A percentile compares a stretch with the other conserved stretches of the same genome.
These are phyloP conservation scores for Pneumocystis carinii DNA, from an alignment of 1,139 yeast species.

Conservation along the genomic window DNA sequence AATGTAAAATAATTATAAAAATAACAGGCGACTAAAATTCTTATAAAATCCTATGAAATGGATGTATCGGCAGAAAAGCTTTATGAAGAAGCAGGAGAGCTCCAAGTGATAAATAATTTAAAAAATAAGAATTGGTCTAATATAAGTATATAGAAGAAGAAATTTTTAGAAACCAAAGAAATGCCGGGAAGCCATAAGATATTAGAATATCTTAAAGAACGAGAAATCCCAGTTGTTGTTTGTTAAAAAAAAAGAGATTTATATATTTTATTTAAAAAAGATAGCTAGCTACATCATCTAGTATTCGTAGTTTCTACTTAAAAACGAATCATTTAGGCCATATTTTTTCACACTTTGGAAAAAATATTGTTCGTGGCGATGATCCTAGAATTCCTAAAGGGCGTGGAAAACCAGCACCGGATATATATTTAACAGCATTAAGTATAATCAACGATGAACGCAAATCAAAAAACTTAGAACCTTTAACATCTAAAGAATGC, in stretches of 20 bases:
- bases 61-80: conserved; percentile 54
- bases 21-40: conserved; percentile 36
- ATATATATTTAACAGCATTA: conserved; percentile 76
- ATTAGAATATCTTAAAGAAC: conserved; percentile 35
- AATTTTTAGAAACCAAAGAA: conserved; percentile 51
- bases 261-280: neutral
- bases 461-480: conserved; percentile 18
- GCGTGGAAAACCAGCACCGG: conserved; percentile 84
- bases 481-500: conserved; percentile 41
- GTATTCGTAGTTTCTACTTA: conserved; percentile 38
- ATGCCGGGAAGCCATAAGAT: conserved; percentile 77
- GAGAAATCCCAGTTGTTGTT: conserved; percentile 56
- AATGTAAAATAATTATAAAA: neutral
- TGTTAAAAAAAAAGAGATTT: neutral
- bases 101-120: conserved; percentile 31
- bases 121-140: neutral
- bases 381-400: conserved; percentile 69
- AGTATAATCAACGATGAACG: conserved; percentile 36
- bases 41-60: conserved; percentile 53
- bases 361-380: conserved; percentile 73
- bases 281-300: conserved; percentile 69
- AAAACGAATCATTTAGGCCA: conserved; percentile 56
- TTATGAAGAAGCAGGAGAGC: conserved; percentile 34
- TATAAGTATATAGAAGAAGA: conserved; percentile 13
- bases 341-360: conserved; percentile 44